Evolutionary conservation across 2,329 filamentous ascomycete species (phyloP), one percentile per base, ranked within the genome.

Genomic region (Alternaria conjuncta): DNA sequence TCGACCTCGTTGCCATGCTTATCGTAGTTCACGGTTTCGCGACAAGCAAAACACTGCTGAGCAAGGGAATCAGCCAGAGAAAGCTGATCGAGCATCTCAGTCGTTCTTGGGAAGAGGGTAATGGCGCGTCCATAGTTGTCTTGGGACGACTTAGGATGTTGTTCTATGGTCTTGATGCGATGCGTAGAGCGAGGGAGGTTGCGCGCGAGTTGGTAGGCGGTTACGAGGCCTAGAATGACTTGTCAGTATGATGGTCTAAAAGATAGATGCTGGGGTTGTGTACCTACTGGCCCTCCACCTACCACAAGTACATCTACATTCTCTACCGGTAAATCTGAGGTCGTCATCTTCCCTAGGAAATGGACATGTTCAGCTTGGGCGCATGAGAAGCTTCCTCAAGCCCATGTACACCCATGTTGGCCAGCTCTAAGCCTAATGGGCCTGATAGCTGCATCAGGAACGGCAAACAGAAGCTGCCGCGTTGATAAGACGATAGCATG

Each of bases 121-220:
- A 86, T 85, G 12, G 86, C 86, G 8, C 85, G 82, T 15, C 85
- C 86, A 72, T 85, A 86, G n/a, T 81, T 73, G 60, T 85, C 84
- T 69, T 86, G 85, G 2, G 79, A 74, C 1, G 82, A 81, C 67
- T 86, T 86, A 30, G 79, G 72, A 49, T 85, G 71, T 61, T 84
- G 82, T 66, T 87, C 85, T 58, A 86, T 80, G 49, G 86, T 83
- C 57, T 81, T 81, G 46, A 85, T 59, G 77, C 79, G 56, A 80
- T 73, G 61, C 69, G 78, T 65, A 79, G 83, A 58, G 10, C 41
- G 57, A 70, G 79, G 65, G 70, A 80, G 61, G 82, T 79, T 79
- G 82, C 78, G 79, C 45, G 79, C 78, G 25, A 86, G 78, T 73
- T 85, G 83, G 68, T 82, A 82, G 2, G 83, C 83, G 63, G 80